A percentile compares a stretch with the other conserved stretches of the same genome.
phyloP scores from a whole-genome alignment of 2,329 filamentous ascomycete species.

The Stemphylium beticola region DNA sequence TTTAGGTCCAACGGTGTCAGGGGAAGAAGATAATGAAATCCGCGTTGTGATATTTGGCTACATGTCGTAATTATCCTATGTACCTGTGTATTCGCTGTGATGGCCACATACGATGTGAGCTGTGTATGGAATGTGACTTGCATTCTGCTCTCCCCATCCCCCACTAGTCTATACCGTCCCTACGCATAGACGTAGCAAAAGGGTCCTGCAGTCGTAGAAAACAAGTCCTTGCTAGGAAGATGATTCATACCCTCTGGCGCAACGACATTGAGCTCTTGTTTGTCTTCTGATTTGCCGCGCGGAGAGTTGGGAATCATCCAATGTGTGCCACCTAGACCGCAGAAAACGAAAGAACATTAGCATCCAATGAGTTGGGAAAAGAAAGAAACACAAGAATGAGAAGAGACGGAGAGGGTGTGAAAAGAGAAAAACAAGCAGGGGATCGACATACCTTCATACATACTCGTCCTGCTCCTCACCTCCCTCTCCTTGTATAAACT shows the following conservation, averaged over 20 bases:
- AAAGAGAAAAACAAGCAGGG: no score
- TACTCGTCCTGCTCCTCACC: slow-evolving; percentile 25
- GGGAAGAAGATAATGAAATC: not conserved
- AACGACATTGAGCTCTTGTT: slow-evolving; percentile 34
- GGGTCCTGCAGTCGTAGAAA: slow-evolving; percentile 39
- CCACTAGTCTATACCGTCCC: not conserved
- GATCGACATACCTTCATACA: slow-evolving; percentile 45
- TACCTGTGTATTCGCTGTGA: no score
- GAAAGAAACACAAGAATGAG: no score
- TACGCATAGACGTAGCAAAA: slow-evolving; percentile 45
- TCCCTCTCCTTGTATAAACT: slow-evolving; percentile 49
- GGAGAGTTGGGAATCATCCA: slow-evolving; percentile 51
- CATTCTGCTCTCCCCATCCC: not conserved
- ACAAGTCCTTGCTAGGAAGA: slow-evolving; percentile 32
- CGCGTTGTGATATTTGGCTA: not conserved
- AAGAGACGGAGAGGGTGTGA: no score
- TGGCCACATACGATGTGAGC: no score
- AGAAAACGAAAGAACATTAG: no score
- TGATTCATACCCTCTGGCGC: slow-evolving; percentile 32
- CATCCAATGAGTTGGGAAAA: no score
- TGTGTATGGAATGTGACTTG: not conserved
- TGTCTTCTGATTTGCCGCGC: slow-evolving; percentile 45
- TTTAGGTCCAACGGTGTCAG: not conserved
- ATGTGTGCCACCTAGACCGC: slow-evolving; percentile 44
- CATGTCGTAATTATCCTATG: no score